Evolutionary conservation across 805 yeast genomes (phyloP).

Genomic region (Trichomonascus vanleenenianus): DNA sequence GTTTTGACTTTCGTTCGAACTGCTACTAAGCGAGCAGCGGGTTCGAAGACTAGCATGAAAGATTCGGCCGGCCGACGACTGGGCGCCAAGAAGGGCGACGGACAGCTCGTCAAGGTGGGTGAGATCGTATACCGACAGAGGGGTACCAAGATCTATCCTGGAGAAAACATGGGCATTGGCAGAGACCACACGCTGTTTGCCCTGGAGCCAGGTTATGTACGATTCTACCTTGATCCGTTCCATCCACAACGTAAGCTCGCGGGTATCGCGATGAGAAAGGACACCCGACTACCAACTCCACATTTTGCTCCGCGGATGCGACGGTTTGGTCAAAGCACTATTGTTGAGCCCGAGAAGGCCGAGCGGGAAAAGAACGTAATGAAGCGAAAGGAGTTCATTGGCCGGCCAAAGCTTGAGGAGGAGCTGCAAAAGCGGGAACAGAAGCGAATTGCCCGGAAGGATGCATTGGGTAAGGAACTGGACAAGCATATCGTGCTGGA

Average conservation of each 20-base stretch:
- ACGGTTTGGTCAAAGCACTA: constrained; percentile 65
- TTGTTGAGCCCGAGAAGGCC: constrained; percentile 45
- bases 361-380: constrained; percentile 50
- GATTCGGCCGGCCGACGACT: constrained; percentile 93
- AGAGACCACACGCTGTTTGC: constrained; percentile 91
- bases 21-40: constrained; percentile 91
- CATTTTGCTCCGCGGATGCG: constrained; percentile 87
- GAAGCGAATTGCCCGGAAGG: constrained; percentile 29
- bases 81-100: constrained; percentile 85
- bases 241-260: constrained; percentile 88
- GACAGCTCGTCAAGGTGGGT: constrained; percentile 67
- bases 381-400: constrained; percentile 60
- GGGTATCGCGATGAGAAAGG: constrained; percentile 71
- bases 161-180: constrained; percentile 79
- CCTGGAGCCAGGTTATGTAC: constrained; percentile 84
- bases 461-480: constrained; percentile 29
- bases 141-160: constrained; percentile 92
- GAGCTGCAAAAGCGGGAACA: constrained; percentile 35
- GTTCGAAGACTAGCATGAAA: constrained; percentile 88
- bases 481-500: constrained; percentile 8
- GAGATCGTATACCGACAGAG: constrained; percentile 88
- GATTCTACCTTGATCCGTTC: constrained; percentile 90
- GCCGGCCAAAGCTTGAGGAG: constrained; percentile 43
- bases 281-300: constrained; percentile 67
- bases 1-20: constrained; percentile 48